Base-by-base conservation (phyloP, 1,139 yeast genomes). In the Entelexis sorbosivorans region DNA sequence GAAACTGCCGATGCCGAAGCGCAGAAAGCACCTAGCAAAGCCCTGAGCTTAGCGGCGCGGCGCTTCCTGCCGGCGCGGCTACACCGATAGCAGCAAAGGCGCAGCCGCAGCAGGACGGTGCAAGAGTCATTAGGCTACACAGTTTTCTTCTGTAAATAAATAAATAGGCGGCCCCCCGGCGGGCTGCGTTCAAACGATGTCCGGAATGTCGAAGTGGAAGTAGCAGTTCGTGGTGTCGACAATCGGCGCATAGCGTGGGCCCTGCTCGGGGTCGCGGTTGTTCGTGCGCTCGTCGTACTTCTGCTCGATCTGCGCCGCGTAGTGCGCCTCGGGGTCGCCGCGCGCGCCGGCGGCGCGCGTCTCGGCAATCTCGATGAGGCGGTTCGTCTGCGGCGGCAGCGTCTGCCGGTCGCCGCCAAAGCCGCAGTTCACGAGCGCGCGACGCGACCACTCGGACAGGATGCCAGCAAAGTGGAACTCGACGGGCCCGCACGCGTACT, bases 401-500 rank as follows among this genome's bases (percentile, higher is more conserved):
- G 40, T 46, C 5, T 22, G 33, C 29, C 69, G 71, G 52, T 74
- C 73, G 38, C 77, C 72, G 49, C 96, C 96, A 68, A 88, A 88
- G 1, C 94, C 95, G 52, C 82, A 81, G 59, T 79, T 77, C 47
- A 82, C 65, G 59, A 89, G 74, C 10, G 82, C 86, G 61, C 93
- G 76, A 63, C 87, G 78, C 52, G 85, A 77, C 96, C 96, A 88
- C 10, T 91, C 88, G 52, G 86, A 81, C 51, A 82, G 70, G 38
- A 89, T 78, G 26, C 96, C 95, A 14, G 86, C 79, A 64, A 89
- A 88, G 66, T 89, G 96, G 69, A 81, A 81, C 66, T 88, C 96
- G 52, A 87, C 91, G 59, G 84, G 89, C 54, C 83, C 73, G 63
- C 85, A 89, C 38, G 94, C 85, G 62, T 84, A 86, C 52, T 73